Base-by-base conservation (phyloP, 2,329 filamentous ascomycete genomes). In the Calonectria pteridis region DNA sequence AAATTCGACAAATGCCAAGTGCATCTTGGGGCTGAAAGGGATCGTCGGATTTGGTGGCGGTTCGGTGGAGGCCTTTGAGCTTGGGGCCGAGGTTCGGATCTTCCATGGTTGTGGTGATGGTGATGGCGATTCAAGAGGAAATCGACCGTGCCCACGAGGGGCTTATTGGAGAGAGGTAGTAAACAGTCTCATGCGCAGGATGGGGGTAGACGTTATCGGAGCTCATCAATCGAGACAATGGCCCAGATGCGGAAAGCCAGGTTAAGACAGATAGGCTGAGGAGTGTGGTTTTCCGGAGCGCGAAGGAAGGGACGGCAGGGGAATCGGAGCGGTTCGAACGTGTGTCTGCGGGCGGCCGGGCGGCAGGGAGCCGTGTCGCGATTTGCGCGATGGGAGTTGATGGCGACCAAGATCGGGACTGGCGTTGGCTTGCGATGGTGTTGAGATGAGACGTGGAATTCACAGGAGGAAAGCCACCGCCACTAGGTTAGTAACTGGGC, bases 1-100 rank as follows among this genome's bases (percentile, higher is more conserved):
- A 99, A 88, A 99, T 99, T 74, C 97, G 93, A 87, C 97, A 99
- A n/a, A 95, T 97, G 82, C 98, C 94, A 71, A 90, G 89, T 46
- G 77, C 75, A 75, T 85, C 84, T 75, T 81, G 78, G n/a, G 77
- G 20, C 63, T 83, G 81, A n/a, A 75, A 49, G 40, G 64, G 72
- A 67, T 81, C 78, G 65, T 82, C 82, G 73, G 76, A 69, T 74
- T 75, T 76, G 23, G 80, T 75, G 35, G 79, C 69, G 33, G 74
- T 74, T 73, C 78, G 81, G 63, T 76, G 73, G 71, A 79, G 74
- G 70, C 78, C 74, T 62, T 80, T 80, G 14, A 75, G 72, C 75
- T 77, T 81, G 63, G 76, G 37, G 63, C 72, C 66, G 58, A 78
- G 59, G 55, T 71, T 70, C 35, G 75, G 71, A 62, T 82, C 79